Base-by-base conservation (phyloP, 805 yeast genomes). In the Barnettozyma pratensis region DNA sequence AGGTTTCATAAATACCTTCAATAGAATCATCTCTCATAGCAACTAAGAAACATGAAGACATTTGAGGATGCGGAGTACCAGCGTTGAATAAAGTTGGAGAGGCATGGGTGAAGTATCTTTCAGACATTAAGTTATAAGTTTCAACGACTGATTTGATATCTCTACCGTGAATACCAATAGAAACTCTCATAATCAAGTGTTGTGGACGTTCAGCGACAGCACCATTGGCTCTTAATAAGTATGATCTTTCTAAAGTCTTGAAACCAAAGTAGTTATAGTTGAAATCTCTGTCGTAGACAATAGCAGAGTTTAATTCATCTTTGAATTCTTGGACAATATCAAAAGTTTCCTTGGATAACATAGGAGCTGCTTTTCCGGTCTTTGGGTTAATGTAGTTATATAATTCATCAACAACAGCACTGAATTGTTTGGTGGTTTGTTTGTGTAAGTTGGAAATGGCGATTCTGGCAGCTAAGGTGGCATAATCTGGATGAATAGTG, bases 401-500 rank as follows among this genome's bases (percentile, higher is more conserved):
- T 57, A 92, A 74, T 50, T 84, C 83, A 52, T 77, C 76, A 47
- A 87, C 71, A 43, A 89, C 96, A 58, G 81, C 82, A 37, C 95
- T 84, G 60, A 87, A 92, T 62, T 77, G 85, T 68, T 87, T 86
- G 52, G 89, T 86, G 46, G 97, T 91, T 71, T 90, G 96, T 71
- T 91, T 91, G 74, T 92, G 97, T 64, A 94, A 76, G 67, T 89
- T 89, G 39, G 97, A 87, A 47, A 94, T 84, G 25, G 98, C 97
- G 52, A 92, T 85, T 72, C 99, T 83, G 35, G 98, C 97, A 47
- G 97, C 97, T 59, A 90, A 76, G 39, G 83, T 81, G 29, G 97
- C 97, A 61, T 92, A 91, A 71, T 94, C 98, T n/a, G 98, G 98
- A 68, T 92, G 98, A 54, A 87, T 80, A 10, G 98, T 92, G 50